A percentile compares a stretch with the other conserved stretches of the same genome.
These are phyloP conservation scores for Cokeromyces recurvatus DNA, from an alignment of 371 early-diverging fungal genomes.

Conservation along the genomic window DNA sequence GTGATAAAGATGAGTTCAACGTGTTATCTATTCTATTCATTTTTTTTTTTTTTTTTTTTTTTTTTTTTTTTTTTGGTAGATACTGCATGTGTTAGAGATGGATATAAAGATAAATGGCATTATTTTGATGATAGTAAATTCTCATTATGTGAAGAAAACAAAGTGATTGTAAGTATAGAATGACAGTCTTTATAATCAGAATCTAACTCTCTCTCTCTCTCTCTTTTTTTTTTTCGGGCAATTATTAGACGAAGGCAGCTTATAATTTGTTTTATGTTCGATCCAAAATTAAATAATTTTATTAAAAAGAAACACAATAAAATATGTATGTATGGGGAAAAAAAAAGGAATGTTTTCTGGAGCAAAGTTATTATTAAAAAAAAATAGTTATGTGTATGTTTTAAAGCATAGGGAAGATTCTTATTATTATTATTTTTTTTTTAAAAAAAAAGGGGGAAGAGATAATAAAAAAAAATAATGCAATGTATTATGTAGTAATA, in stretches of 20 bases:
- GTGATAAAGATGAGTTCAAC: conserved; percentile 65
- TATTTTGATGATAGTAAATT: conserved; percentile 91
- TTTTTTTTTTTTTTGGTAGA: conserved; percentile 56
- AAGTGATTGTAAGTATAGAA: conserved; percentile 62
- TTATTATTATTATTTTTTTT: not conserved
- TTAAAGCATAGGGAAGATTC: too few species aligned
- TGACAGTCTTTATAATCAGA: too few species aligned
- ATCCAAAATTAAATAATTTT: conserved; percentile 19
- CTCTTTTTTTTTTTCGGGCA: too few species aligned
- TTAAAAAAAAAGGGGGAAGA: not conserved
- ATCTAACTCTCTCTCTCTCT: too few species aligned
- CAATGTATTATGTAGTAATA: not conserved
- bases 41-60: too few species aligned
- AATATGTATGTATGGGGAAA: not conserved
- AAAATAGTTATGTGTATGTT: too few species aligned
- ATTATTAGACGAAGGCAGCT: conserved; percentile 28
- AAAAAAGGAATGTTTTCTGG: too few species aligned
- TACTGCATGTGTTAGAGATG: conserved; percentile 87
- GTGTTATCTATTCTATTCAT: conserved; percentile 73
- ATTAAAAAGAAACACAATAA: not conserved
- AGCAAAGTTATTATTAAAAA: too few species aligned
- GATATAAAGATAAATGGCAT: conserved; percentile 79
- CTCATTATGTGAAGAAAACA: conserved; percentile 55
- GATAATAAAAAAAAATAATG: not conserved
- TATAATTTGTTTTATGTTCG: conserved; percentile 32